A percentile compares a stretch with the other conserved stretches of the same genome.
phyloP scores from a whole-genome alignment of 2,329 filamentous ascomycete species.

The Helminthosporium solani region DNA sequence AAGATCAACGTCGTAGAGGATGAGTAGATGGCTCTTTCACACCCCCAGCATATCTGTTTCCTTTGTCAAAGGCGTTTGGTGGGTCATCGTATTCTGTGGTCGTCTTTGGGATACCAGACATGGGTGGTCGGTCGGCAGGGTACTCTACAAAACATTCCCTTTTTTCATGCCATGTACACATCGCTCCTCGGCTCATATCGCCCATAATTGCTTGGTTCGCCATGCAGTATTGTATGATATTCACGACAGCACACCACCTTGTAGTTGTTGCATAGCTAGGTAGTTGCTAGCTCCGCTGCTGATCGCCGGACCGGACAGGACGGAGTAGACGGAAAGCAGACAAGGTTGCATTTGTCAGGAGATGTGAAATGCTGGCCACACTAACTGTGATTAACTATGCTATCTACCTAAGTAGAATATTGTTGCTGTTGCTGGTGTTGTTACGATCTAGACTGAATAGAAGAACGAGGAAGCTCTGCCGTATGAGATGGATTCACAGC shows the following conservation, averaged over 20 bases:
- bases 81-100: not conserved
- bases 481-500: too few relatives aligned
- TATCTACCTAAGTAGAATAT: too few relatives aligned
- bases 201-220: not conserved
- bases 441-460: too few relatives aligned
- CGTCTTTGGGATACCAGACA: slow-evolving; percentile 1
- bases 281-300: too few relatives aligned
- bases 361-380: not conserved
- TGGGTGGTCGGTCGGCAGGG: not conserved
- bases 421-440: too few relatives aligned
- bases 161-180: not conserved
- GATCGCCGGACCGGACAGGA: too few relatives aligned
- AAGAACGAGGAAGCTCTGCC: too few relatives aligned
- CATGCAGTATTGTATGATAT: not conserved
- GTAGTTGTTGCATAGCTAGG: too few relatives aligned
- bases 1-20: slow-evolving; percentile 41
- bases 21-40: slow-evolving; percentile 14
- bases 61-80: slow-evolving; percentile 1
- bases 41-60: not conserved
- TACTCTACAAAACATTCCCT: not conserved
- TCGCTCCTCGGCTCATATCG: too few relatives aligned
- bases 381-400: too few relatives aligned
- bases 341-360: too few relatives aligned
- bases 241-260: not conserved
- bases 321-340: too few relatives aligned